These are phyloP conservation scores for Backusella parvicylindrica DNA, from an alignment of 192 early-diverging fungal genomes.

Conservation along the genomic window DNA sequence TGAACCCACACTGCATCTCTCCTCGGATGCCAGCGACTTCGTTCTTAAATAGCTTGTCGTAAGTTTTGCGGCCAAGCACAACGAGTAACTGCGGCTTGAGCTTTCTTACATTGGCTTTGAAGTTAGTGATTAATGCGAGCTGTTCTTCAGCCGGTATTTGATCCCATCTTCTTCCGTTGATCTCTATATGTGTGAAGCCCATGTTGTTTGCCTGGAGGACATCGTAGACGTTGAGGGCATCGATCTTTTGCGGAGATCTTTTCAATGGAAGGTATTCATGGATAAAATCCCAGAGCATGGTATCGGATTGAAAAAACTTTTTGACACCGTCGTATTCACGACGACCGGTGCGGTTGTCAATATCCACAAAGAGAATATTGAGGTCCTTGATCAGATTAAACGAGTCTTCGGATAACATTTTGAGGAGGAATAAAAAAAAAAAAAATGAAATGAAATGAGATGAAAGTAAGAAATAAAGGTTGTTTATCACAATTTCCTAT, in stretches of 20 bases:
- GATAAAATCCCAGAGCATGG: not conserved
- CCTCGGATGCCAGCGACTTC: not conserved
- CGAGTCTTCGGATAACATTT: not conserved
- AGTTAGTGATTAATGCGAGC: not conserved
- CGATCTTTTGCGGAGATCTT: not conserved
- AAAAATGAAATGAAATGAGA: too few relatives aligned
- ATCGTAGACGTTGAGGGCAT: not conserved
- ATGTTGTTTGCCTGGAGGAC: not conserved
- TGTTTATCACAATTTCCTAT: too few relatives aligned
- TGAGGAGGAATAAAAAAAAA: not conserved
- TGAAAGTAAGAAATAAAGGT: too few relatives aligned
- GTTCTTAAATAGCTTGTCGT: not conserved
- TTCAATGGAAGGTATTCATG: not conserved
- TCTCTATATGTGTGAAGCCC: not conserved
- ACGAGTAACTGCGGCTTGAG: not conserved
- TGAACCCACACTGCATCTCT: not conserved
- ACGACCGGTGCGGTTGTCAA: not conserved
- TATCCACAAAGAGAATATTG: not conserved
- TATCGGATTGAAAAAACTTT: not conserved
- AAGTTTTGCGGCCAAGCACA: not conserved
- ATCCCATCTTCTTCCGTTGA: not conserved
- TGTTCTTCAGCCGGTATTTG: not conserved
- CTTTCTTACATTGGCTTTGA: not conserved
- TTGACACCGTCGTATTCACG: not conserved
- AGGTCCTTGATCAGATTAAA: not conserved